Evolutionary conservation across 768 basidiomycete genomes (phyloP).

Genomic region (Lenzites betulinus): DNA sequence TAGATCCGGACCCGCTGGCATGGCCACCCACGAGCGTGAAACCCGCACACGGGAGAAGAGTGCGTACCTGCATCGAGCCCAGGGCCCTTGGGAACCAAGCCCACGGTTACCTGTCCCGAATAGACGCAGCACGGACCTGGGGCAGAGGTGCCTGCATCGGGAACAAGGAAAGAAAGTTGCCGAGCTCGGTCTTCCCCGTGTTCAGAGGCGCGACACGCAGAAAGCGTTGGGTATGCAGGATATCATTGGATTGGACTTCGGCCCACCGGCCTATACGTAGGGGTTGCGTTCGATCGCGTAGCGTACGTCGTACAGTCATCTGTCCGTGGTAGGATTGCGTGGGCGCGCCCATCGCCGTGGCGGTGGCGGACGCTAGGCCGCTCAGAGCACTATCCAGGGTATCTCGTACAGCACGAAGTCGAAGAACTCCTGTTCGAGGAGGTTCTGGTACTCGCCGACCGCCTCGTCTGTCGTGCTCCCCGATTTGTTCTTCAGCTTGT

Average conservation of each 20-base stretch:
- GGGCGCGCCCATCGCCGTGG: background rate
- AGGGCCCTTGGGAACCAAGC: too few relatives aligned
- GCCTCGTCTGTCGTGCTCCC: slow-evolving; percentile 59
- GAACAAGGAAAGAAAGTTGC: too few relatives aligned
- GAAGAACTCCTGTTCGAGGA: slow-evolving; percentile 95
- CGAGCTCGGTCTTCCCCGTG: too few relatives aligned
- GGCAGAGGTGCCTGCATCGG: too few relatives aligned
- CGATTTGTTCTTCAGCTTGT: slow-evolving; percentile 47
- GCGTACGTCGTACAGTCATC: slow-evolving; percentile 9
- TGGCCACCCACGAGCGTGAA: too few relatives aligned
- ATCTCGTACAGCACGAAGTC: slow-evolving; percentile 95
- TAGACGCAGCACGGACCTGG: too few relatives aligned
- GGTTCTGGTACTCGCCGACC: slow-evolving; percentile 85
- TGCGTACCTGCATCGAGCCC: too few relatives aligned
- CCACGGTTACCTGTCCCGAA: too few relatives aligned
- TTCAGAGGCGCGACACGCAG: background rate
- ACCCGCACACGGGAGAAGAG: too few relatives aligned
- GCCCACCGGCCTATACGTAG: background rate
- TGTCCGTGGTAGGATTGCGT: background rate
- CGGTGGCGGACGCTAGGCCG: background rate
- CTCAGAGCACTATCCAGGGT: slow-evolving; percentile 79
- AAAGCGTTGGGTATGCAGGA: slow-evolving; percentile 9
- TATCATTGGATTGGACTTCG: background rate
- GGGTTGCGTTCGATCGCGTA: slow-evolving; percentile 7
- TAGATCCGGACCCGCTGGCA: too few relatives aligned